Evolutionary conservation across 2,329 filamentous ascomycete species (phyloP).

Genomic region (Aureobasidium sp.): DNA sequence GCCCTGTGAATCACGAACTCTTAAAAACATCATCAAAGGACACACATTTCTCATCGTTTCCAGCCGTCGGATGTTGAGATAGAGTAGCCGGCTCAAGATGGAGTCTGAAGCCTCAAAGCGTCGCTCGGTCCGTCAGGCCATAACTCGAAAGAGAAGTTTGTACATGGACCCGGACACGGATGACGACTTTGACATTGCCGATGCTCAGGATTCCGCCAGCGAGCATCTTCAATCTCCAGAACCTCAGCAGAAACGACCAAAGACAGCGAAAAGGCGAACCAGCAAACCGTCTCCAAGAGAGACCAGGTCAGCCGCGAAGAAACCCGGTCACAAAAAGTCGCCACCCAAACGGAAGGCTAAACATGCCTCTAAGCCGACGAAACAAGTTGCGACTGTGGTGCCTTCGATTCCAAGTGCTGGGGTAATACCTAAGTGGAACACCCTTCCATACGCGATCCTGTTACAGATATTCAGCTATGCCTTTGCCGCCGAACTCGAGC

Average conservation of each 20-base stretch:
- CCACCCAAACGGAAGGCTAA: slow-evolving; percentile 17
- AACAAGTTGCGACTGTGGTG: slow-evolving; percentile 14
- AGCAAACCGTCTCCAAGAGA: slow-evolving; percentile 7
- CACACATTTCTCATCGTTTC: not conserved
- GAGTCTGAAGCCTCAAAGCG: slow-evolving; percentile 20
- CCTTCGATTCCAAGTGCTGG: slow-evolving; percentile 23
- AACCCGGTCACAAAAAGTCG: not conserved
- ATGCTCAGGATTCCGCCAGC: not conserved
- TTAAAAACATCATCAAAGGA: not conserved
- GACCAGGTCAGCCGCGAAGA: slow-evolving; percentile 7
- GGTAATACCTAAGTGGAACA: slow-evolving; percentile 26
- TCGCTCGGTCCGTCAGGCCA: slow-evolving; percentile 26
- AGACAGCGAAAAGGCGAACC: not conserved
- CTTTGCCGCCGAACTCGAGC: slow-evolving; percentile 14
- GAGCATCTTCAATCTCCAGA: not conserved
- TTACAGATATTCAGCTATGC: slow-evolving; percentile 28
- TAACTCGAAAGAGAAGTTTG: slow-evolving; percentile 24
- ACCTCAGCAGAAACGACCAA: not conserved
- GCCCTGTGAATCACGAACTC: slow-evolving; percentile 1
- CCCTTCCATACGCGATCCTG: slow-evolving; percentile 26
- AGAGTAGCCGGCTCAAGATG: not conserved
- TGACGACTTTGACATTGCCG: slow-evolving; percentile 22
- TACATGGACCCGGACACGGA: slow-evolving; percentile 30
- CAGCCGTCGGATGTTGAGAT: not conserved
- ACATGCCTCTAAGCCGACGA: slow-evolving; percentile 19